phyloP scores from a whole-genome alignment of 345 rosid species.

The Raphanus sativus region DNA sequence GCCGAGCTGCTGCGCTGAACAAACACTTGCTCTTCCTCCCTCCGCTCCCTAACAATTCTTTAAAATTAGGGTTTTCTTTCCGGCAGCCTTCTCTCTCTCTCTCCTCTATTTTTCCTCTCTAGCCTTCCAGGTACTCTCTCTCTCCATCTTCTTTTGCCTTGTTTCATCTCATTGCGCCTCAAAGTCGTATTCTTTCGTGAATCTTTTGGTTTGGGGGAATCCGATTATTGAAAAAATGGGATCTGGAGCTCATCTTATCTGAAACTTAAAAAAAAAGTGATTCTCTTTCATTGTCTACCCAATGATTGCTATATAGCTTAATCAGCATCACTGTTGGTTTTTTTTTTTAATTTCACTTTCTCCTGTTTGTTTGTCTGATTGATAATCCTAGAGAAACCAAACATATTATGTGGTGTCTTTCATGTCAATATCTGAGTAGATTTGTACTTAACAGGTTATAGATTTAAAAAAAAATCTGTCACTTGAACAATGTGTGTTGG shows the following conservation, averaged over 20 bases:
- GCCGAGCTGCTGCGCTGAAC: slow-evolving; percentile 21
- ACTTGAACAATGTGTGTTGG: slow-evolving; percentile 39
- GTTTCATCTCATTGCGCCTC: slow-evolving; percentile 18
- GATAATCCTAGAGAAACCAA: neutral
- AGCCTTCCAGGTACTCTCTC: slow-evolving; percentile 24
- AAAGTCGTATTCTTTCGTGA: slow-evolving; percentile 5
- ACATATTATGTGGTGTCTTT: neutral
- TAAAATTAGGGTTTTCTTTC: slow-evolving; percentile 37
- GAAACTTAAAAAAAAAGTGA: neutral
- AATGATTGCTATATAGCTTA: neutral
- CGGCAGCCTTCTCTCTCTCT: slow-evolving; percentile 4
- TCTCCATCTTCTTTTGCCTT: no score
- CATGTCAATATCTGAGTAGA: neutral
- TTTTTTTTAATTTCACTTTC: no score
- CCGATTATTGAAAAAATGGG: neutral
- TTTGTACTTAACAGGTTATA: slow-evolving; percentile 38
- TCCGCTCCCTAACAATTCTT: slow-evolving; percentile 12
- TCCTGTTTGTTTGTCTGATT: neutral
- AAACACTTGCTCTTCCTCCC: neutral
- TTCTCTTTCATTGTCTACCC: neutral
- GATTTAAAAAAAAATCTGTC: slow-evolving; percentile 11
- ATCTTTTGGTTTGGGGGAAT: neutral
- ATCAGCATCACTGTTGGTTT: neutral
- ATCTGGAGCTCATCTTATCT: slow-evolving; percentile 18
- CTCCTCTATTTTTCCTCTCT: slow-evolving; percentile 1